Evolutionary conservation across 352 stramenopile genomes (phyloP), one percentile per base, ranked within the genome.

Genomic region (Thalassiosira tumida): DNA sequence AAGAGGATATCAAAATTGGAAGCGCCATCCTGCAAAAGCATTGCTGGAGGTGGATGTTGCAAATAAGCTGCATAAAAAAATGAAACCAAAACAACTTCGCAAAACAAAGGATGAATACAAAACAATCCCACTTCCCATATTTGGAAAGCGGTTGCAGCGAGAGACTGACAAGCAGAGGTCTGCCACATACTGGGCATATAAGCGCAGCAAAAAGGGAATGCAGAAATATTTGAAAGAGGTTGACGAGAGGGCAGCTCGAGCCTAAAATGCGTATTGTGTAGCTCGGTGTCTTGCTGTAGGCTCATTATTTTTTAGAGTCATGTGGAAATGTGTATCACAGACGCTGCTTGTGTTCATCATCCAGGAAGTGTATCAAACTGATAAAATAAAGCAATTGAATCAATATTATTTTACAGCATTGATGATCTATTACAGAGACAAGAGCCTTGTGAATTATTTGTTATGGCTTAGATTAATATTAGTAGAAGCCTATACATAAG

Each of bases 151-250:
- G 35, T 15, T 78, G 21, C 37, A 78, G 5, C 6, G 26, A 24
- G 69, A 78, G 38, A 43, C 62, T 24, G 15, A 37, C 26, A 78
- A 78, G 69, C 69, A 78, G 38, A 78, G 21, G 40, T 37, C 31
- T 62, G 40, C 69, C 29, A 17, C 35, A 24, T 78, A 62, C 43
- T 78, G 69, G 41, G 77, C 62, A 33, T 33, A 67, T 33, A 77
- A 70, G 62, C 51, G 38, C 13, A 84, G 59, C 37, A 75, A 84
- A 76, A 54, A 21, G 40, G 79, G 79, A 65, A 86, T 86, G 79
- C 69, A 78, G 38, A 86, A 59, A 41, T 86, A 79, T 40, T 79
- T 79, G 31, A 31, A 86, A 31, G 43, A 86, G 37, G 26, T 81
- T 43, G 47, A 6, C 10, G 13, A 24, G 15, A 78, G 69, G 40